Evolutionary conservation across 768 basidiomycete species (phyloP), one percentile per base, ranked within the genome.

Genomic region (Scleroderma citrinum): DNA sequence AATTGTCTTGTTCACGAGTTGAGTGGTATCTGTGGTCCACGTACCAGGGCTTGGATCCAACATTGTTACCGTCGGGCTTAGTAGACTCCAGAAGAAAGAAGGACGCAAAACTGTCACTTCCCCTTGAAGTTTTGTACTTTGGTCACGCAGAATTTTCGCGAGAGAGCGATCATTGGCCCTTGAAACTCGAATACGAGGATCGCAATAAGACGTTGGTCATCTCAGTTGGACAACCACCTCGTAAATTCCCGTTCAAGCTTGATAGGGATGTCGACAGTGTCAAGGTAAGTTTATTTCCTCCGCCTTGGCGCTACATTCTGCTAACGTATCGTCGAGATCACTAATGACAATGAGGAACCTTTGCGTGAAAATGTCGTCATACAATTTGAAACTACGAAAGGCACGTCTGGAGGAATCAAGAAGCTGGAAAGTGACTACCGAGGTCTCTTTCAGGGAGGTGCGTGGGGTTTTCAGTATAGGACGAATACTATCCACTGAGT

Each of bases 1-100:
- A 31, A 42, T n/a, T 29, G 23, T 42, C n/a, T n/a, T 8, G 10
- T 5, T 16, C 21, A n/a, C 16, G 24, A 26, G 24, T 17, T 14
- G 23, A 41, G 12, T 16, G 13, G 16, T 24, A 14, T 5, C 6
- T 19, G 11, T 21, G 38, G 7, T 10, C 42, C 12, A 23, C 21
- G 4, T 32, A 3, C 7, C 38, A 41, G 32, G 34, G 30, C 0
- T 20, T 26, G n/a, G 67, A 69, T 49, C 38, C 69, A 12, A 58
- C 54, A 35, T 67, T 59, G 10, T 69, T 63, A 14, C 63, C 65
- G 2, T 63, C 65, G 26, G 48, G 52, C 17, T 54, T 69, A 23
- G 7, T 44, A 19, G 56, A 66, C 39, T 49, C 61, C 26, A 0
- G 30, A 13, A 57, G 50, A 5, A 49, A 48, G 37, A 56, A 29